Evolutionary conservation across 345 rosid genomes (phyloP), one percentile per base, ranked within the genome.

Genomic region (Arabidopsis suecica): DNA sequence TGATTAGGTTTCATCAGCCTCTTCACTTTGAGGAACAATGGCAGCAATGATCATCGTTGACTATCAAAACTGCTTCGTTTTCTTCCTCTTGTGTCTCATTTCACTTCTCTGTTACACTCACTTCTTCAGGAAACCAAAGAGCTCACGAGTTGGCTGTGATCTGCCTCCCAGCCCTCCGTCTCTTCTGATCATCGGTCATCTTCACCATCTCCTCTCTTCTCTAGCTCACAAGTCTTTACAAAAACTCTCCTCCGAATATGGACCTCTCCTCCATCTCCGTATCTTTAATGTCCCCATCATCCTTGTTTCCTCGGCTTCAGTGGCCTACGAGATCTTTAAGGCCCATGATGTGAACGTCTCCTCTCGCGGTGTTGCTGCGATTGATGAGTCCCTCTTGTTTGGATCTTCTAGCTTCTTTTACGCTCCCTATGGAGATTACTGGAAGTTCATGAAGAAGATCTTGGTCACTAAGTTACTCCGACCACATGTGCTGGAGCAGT

Each of bases 391-490:
- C 1, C 69, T 55, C 16, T 54, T 73, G 11, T 13, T 44, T 1
- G 78, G 78, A 53, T 44, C 78, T 42, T 65, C 0, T 0, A 37
- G 78, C n/a, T 32, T 73, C 11, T 0, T 73, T 55, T 6, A 14
- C 4, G 54, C 65, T 32, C 65, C 78, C 3, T 34, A 55, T 65
- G 78, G 78, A 30, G 71, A 73, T 25, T 55, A 73, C 63, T 73
- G 64, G 71, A 73, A 54, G 44, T 73, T 59, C 71, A 65, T 70
- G 73, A 75, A 80, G 69, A 72, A 61, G 14, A 80, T 68, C 4
- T 14, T 69, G 13, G 45, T 48, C n/a, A 36, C 80, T 0, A 69
- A 75, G 49, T 11, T 80, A 41, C 59, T 80, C 1, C 47, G 83
- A 65, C 7, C 32, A 3, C 61, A 56, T 1, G 54, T 65, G 28